Evolutionary conservation across 805 yeast species (phyloP).

Genomic region (Starmerella scarabaei): DNA sequence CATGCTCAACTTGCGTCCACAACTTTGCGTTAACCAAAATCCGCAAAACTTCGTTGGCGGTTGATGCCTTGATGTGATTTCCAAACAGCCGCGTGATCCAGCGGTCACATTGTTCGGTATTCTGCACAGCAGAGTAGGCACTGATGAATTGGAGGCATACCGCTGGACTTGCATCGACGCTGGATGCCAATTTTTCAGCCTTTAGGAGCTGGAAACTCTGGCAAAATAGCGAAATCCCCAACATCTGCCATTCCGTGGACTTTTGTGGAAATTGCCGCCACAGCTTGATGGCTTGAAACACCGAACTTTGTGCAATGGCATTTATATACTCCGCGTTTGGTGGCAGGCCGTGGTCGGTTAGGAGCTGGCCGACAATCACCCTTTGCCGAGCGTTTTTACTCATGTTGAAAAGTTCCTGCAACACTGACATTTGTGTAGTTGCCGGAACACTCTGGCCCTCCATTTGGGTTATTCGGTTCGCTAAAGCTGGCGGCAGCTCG

Average conservation of each 20-base stretch:
- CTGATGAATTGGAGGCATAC: conserved; percentile 2
- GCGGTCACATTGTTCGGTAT: not conserved
- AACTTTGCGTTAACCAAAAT: not conserved
- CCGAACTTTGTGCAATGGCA: not conserved
- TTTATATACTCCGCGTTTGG: not conserved
- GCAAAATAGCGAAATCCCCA: conserved; percentile 3
- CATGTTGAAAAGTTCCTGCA: conserved; percentile 1
- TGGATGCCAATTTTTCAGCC: conserved; percentile 6
- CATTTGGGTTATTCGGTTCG: not conserved
- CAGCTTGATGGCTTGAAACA: conserved; percentile 1
- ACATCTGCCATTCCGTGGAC: not conserved
- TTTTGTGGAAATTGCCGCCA: conserved; percentile 5
- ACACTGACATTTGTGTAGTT: not conserved
- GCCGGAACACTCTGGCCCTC: not conserved
- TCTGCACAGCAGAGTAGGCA: conserved; percentile 3
- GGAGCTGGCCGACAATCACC: conserved; percentile 1
- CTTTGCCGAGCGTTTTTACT: conserved; percentile 1
- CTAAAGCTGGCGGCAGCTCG: not conserved
- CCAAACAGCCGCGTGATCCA: conserved; percentile 3
- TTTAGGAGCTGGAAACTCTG: not conserved
- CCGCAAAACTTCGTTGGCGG: not conserved
- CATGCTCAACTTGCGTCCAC: conserved; percentile 7
- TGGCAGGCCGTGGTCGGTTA: conserved; percentile 5
- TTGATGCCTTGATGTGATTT: not conserved
- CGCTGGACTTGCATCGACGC: not conserved